A percentile compares a stretch with the other conserved stretches of the same genome.
Conservation (phyloP, 225 moss, liverwort and hornwort genomes). For the Climacium dendroides region DNA sequence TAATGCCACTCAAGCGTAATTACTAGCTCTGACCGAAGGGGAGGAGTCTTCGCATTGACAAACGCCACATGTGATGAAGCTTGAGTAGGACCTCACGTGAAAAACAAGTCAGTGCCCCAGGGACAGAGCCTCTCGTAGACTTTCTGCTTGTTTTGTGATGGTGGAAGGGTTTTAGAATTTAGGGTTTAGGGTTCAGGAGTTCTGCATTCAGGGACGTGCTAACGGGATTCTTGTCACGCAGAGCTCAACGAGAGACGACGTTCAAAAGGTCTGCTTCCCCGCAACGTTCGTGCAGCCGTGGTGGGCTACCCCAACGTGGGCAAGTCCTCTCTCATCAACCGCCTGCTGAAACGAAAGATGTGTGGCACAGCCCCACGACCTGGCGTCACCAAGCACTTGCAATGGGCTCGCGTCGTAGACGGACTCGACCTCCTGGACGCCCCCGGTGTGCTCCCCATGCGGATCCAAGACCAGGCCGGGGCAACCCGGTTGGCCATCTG, state of each 20-base stretch:
- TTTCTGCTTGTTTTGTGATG: neutral
- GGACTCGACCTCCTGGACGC: constrained; percentile 92
- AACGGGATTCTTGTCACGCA: neutral
- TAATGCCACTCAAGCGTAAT: neutral
- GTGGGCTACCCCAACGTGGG: constrained; percentile 63
- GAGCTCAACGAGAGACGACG: constrained; percentile 49
- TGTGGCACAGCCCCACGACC: constrained; percentile 84
- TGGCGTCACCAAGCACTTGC: constrained; percentile 81
- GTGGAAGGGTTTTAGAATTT: neutral
- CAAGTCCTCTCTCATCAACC: constrained; percentile 56
- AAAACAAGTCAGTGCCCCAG: no score
- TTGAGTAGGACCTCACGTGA: neutral
- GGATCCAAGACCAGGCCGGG: constrained; percentile 88
- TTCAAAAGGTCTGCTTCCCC: constrained; percentile 73
- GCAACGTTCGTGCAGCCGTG: constrained; percentile 55
- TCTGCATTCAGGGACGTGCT: neutral
- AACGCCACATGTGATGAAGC: neutral
- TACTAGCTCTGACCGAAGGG: neutral
- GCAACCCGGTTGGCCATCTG: constrained; percentile 88
- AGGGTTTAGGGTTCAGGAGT: neutral
- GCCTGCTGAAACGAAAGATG: constrained; percentile 39
- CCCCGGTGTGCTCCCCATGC: constrained; percentile 88
- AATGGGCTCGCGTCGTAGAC: constrained; percentile 90
- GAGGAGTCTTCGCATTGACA: neutral
- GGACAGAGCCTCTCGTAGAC: neutral